Base-by-base conservation (phyloP, 2,329 filamentous ascomycete genomes). In the Fusarium sp. region DNA sequence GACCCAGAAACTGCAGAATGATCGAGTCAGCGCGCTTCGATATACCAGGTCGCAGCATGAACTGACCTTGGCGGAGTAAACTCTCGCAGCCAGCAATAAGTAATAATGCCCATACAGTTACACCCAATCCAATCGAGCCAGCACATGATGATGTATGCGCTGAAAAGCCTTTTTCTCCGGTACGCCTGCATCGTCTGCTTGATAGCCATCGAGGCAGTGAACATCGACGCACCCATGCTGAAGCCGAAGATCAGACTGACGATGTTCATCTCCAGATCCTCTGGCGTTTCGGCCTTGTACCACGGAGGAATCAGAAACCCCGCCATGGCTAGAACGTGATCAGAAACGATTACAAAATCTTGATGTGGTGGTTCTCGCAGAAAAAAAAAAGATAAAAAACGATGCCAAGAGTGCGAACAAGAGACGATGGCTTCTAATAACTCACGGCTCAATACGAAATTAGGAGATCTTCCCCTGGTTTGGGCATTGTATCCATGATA, bases 111-210 rank as follows among this genome's bases (percentile, higher is more conserved):
- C 70, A 72, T 72, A 7, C 56, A 62, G 18, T 68, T 71, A 7
- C 70, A 71, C 18, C 70, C 70, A 42, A 41, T 68, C 70, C 70
- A 71, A 11, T 71, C 70, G 10, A 72, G 53, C 68, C 70, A 72
- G 41, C 68, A 71, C 68, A 72, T 71, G 15, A 72, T 49, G 9
- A 69, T 71, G 38, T 72, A 72, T 10, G 68, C 64, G 7, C 50
- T 53, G 36, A 71, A 71, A 3, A 47, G 59, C 15, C 22, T 68
- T 25, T 46, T 27, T 11, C 70, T 62, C 31, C 27, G 55, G 17
- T 71, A 62, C 7, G 68, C 68, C 13, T 52, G 41, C 12, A 33
- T 25, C 20, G 63, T 49, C 56, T 68, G 70, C 13, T 55, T 41
- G 27, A 47, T 42, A 10, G 64, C 68, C 60, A 55, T 55, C 15